Base-by-base conservation (phyloP, 768 basidiomycete species). In the Serendipita vermifera region DNA sequence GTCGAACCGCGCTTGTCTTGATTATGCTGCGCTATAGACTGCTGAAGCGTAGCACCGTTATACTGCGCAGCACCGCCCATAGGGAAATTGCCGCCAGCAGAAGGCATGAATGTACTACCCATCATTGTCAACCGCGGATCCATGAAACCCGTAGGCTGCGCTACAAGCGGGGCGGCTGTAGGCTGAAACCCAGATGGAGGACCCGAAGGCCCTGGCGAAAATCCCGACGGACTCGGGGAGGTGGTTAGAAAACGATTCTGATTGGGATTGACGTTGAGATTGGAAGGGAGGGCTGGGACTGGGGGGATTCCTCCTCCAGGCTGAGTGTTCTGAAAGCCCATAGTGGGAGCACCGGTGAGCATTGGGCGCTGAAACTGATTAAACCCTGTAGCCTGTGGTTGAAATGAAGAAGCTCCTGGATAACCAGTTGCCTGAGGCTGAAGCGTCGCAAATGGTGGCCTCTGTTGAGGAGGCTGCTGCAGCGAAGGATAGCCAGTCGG, bases 51-150 rank as follows among this genome's bases (percentile, higher is more conserved):
- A 9, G 69, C 65, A 54, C 62, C 59, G 57, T 67, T 64, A 61
- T 91, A 79, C 66, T 85, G 82, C 5, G 87, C 83, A 2, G 73
- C 67, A 6, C 80, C 82, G 3, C 72, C 77, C 2, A 79, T 69
- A 38, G 73, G 73, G 64, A 81, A 84, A 13, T 79, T 68, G 27
- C 81, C 73, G 2, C 71, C 69, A 61, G 81, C 85, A 54, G 79
- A 72, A 11, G 94, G 93, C 81, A 97, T 87, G 71, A 97, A 96
- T 0, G 85, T 83, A 59, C 71, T 85, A n/a, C 82, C 82, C 86
- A 96, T 89, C 79, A 92, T 82, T 66, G 80, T 79, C 51, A 93
- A 71, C 17, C 89, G 73, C 1, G 90, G 91, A 69, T 94, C 86
- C 55, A 85, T 71, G 62, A 77, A 87, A 20, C 89, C 89, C 4